Conservation (phyloP, 2,329 filamentous ascomycete species). For the Xylaria sp. region DNA sequence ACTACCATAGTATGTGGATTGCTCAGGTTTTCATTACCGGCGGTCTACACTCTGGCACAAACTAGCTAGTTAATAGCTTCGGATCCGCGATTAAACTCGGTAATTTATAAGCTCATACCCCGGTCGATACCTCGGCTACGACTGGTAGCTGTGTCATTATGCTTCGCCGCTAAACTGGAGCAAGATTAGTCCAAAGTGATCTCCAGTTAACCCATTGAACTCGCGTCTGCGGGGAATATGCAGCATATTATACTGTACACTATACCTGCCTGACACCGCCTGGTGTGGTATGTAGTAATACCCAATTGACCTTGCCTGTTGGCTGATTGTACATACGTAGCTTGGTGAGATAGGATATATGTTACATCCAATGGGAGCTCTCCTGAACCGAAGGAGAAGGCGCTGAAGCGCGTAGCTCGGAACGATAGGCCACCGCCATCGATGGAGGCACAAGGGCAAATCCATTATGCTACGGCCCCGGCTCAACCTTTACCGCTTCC, state of each 20-base stretch:
- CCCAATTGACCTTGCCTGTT: not conserved
- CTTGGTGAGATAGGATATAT: not conserved
- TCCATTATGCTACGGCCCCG: not conserved
- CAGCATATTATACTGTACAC: not conserved
- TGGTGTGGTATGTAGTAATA: not conserved
- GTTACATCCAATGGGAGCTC: not conserved
- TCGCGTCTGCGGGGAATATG: not conserved
- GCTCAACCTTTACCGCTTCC: slow-evolving; percentile 22
- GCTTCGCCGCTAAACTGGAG: not conserved
- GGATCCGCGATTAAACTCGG: slow-evolving; percentile 5
- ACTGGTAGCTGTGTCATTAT: not conserved
- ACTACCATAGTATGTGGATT: too few species aligned
- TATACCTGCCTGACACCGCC: slow-evolving; percentile 6
- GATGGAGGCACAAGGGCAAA: not conserved
- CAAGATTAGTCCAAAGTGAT: not conserved
- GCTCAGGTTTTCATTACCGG: not conserved
- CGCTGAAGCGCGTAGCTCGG: not conserved
- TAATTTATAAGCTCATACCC: slow-evolving; percentile 1
- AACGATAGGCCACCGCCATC: not conserved
- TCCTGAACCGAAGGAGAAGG: slow-evolving; percentile 6
- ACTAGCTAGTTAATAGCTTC: not conserved
- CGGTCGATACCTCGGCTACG: slow-evolving; percentile 7
- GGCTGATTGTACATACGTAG: not conserved
- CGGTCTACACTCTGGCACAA: not conserved
- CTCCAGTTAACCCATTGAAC: slow-evolving; percentile 1